phyloP scores from a whole-genome alignment of 2,329 filamentous ascomycete species.

The Apiospora sp. region DNA sequence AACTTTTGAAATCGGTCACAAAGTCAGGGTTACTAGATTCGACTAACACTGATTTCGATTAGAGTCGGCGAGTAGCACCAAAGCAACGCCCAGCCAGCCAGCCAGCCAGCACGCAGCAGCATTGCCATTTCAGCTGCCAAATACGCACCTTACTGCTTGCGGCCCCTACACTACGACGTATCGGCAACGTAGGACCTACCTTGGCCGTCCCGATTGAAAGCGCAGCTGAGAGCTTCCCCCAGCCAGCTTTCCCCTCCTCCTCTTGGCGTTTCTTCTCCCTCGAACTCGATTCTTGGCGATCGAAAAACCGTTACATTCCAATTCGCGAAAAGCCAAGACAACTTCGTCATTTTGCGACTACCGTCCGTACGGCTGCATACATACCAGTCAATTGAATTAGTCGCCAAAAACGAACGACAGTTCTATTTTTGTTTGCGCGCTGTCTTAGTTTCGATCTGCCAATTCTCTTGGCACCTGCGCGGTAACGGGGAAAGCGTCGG shows the following conservation, averaged over 20 bases:
- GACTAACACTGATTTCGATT: not conserved
- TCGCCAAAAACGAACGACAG: not conserved
- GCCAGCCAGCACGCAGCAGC: too few relatives aligned
- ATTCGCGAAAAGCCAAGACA: not conserved
- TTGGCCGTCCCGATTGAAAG: not conserved
- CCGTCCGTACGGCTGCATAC: not conserved
- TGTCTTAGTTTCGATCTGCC: conserved; percentile 1
- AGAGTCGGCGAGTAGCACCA: not conserved
- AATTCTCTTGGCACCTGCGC: not conserved
- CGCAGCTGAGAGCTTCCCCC: not conserved
- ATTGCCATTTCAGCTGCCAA: not conserved
- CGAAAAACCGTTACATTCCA: not conserved
- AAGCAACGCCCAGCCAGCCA: not conserved
- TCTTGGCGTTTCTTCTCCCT: not conserved
- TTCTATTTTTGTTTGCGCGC: not conserved
- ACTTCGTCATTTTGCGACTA: not conserved
- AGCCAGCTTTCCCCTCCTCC: conserved; percentile 5
- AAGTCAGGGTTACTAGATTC: not conserved
- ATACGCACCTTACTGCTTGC: not conserved
- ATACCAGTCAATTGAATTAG: not conserved
- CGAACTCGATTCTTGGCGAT: not conserved
- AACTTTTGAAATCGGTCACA: too few relatives aligned
- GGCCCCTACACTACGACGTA: not conserved
- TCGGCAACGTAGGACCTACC: not conserved
- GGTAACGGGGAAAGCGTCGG: not conserved